Base-by-base conservation (phyloP, 139 green algal species). In the Picochlorum sp. region DNA sequence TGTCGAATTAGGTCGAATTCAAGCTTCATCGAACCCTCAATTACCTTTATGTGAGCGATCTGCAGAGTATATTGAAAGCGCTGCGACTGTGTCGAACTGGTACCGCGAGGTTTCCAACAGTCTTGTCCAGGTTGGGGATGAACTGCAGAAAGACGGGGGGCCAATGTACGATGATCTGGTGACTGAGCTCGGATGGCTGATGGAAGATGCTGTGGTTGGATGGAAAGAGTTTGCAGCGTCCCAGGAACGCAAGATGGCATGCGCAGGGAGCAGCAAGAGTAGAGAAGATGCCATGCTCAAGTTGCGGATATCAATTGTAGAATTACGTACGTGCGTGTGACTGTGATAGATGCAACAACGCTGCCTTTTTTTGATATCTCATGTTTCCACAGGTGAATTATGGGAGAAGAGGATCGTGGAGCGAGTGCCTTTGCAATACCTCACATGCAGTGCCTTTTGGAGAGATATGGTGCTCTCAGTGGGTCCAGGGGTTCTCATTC, bases 391-490 rank as follows among this genome's bases (percentile, higher is more conserved):
- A 77, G 69, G 54, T n/a, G 55, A 10, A 5, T 20, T 77, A 15
- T 79, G 68, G 72, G 16, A 57, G n/a, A 57, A 38, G 34, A 62
- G 73, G 14, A 37, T 89, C 51, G 51, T 81, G 66, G 73, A 85
- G 6, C 81, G 90, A 10, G 80, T 83, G 15, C 90, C 90, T 0
- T 79, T 96, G 47, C 91, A 97, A 72, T 97, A 97, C 76, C 73
- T 98, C 4, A 84, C 84, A 6, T 57, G 66, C 20, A 69, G 71
- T 6, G 86, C 85, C 4, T 83, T 95, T 74, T 97, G 91, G 91
- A 71, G 86, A 13, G 80, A 90, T 60, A 44, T 94, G 21, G 70
- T 80, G 8, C 69, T 76, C 54, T 65, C 71, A 41, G 76, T 83
- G 14, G 59, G 69, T 9, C 85, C 86, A 1, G 90, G 92, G 14